Conservation (phyloP, 257 asterid genomes). For the Solanum neorickii region DNA sequence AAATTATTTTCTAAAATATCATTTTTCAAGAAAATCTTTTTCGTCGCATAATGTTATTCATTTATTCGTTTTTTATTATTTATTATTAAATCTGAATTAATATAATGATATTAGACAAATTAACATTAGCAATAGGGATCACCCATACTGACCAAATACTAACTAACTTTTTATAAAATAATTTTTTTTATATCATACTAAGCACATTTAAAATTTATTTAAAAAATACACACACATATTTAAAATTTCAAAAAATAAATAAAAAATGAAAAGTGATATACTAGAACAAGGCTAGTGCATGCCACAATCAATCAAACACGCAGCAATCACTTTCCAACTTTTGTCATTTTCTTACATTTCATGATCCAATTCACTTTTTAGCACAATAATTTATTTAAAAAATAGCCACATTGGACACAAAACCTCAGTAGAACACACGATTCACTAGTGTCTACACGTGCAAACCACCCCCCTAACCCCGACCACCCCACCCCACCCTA, state of each 20-base stretch:
- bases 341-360: neutral
- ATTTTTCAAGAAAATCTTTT: too few relatives aligned
- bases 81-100: too few relatives aligned
- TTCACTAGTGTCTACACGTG: neutral
- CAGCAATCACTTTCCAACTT: neutral
- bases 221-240: neutral
- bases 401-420: neutral
- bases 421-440: neutral
- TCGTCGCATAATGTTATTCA: neutral
- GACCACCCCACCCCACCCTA: accelerated
- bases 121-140: neutral
- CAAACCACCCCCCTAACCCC: neutral
- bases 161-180: too few relatives aligned
- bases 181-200: neutral
- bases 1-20: neutral
- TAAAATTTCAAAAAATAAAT: neutral
- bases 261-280: neutral
- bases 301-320: neutral
- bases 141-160: neutral
- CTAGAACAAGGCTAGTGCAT: neutral
- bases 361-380: neutral
- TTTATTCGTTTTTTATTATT: too few relatives aligned
- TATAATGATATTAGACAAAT: neutral
- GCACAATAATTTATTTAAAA: neutral
- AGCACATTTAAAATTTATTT: neutral